Evolutionary conservation across 192 early-diverging fungal species (phyloP), one percentile per base, ranked within the genome.

Genomic region (Chytriomyces sp.): DNA sequence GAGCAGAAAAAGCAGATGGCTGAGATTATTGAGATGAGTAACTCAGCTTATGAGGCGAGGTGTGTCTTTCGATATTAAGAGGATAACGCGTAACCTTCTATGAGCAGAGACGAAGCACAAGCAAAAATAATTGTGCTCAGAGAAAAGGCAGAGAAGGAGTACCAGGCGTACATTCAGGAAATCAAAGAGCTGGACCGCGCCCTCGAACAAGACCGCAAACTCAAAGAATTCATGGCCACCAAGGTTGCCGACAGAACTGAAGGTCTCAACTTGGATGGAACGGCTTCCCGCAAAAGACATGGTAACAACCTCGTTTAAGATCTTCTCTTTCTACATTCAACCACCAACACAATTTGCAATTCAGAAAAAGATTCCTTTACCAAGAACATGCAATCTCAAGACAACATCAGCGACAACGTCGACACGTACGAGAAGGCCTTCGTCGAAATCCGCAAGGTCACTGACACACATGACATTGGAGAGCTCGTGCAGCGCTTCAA

Each of bases 71-170:
- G 25, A 55, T 58, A 37, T 8, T 5, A 25, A 26, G 53, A 25
- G 25, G 28, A 36, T 2, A 49, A 17, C 38, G 44, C 17, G 31
- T 41, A 25, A 52, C 33, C 33, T 19, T 75, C 12, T 40, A 28
- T 62, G 17, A 1, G 22, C 38, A 88, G 86, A 36, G 82, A 86
- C 61, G 86, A 88, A 68, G 87, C 87, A 2, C 87, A 88, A 68
- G 71, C 85, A 14, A 79, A 79, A 44, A 86, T 88, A 39, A 77
- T 87, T 72, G 78, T 73, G 0, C 64, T 86, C 30, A 40, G 81
- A 12, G 87, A 88, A 79, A 88, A 88, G 60, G 80, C 85, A 0
- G 87, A 88, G 54, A 88, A 88, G 38, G 87, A 88, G 65, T 84
- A 85, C 59, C 87, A 88, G 74, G 77, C 83, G 3, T 88, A 86